Evolutionary conservation across 1,284 basidiomycete species (phyloP).

Genomic region (Apiotrichum sp.): DNA sequence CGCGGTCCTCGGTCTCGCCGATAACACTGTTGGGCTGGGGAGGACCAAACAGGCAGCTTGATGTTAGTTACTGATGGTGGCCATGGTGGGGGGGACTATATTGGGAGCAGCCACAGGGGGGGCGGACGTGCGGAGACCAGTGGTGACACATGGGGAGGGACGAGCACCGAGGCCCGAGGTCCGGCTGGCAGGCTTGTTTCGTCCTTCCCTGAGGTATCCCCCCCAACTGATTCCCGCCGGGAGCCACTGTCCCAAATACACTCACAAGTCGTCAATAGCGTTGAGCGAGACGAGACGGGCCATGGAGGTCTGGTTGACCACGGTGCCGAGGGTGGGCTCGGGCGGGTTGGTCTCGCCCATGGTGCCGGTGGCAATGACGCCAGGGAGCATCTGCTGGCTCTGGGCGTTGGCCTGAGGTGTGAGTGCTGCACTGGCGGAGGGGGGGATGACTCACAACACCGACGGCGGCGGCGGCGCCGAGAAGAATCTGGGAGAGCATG

Average conservation of each 20-base stretch:
- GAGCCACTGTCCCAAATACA: background rate
- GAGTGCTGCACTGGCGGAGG: background rate
- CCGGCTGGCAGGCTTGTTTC: no score
- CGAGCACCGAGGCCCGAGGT: no score
- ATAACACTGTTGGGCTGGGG: conserved; percentile 46
- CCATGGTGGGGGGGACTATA: background rate
- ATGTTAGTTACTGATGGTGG: no score
- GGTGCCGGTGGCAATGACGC: conserved; percentile 39
- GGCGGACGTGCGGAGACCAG: no score
- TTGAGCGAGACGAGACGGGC: conserved; percentile 45
- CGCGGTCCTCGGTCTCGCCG: conserved; percentile 52
- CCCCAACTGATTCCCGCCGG: no score
- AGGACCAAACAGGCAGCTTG: conserved; percentile 51
- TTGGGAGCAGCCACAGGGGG: background rate
- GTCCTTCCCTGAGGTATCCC: no score
- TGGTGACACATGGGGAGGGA: no score
- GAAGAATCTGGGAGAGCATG: conserved; percentile 8
- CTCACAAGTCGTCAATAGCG: conserved; percentile 44
- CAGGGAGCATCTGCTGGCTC: background rate
- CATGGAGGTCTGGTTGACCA: conserved; percentile 45
- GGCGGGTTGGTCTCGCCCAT: conserved; percentile 43
- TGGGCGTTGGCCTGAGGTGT: conserved; percentile 30
- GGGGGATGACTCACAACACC: background rate
- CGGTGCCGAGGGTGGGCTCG: conserved; percentile 31
- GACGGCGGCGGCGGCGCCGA: conserved; percentile 3